These are phyloP conservation scores for Torulaspora gathmanii DNA, from an alignment of 805 yeast species.

Conservation along the genomic window DNA sequence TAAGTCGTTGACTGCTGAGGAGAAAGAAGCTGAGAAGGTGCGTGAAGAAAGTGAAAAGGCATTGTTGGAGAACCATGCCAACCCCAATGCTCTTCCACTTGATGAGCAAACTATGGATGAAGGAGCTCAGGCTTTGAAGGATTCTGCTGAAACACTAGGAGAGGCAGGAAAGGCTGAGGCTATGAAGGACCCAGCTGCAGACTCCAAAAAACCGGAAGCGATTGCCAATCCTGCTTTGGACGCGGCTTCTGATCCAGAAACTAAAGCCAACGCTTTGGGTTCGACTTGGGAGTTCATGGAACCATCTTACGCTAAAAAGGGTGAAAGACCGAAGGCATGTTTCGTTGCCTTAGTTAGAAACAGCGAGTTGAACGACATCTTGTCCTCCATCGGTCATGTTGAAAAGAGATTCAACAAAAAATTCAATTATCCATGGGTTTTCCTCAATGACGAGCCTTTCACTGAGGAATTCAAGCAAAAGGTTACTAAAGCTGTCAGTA, in stretches of 20 bases:
- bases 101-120: constrained; percentile 10
- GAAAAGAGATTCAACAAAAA: constrained; percentile 77
- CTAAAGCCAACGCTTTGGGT: constrained; percentile 2
- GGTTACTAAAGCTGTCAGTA: constrained; percentile 54
- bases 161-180: constrained; percentile 4
- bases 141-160: constrained; percentile 10
- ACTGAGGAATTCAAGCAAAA: constrained; percentile 60
- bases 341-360: constrained; percentile 64
- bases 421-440: constrained; percentile 87
- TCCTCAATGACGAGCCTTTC: constrained; percentile 77
- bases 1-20: constrained; percentile 5
- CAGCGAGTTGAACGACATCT: constrained; percentile 52
- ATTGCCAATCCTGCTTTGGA: constrained; percentile 1
- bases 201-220: background rate
- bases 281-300: constrained; percentile 17
- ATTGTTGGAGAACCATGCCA: constrained; percentile 6
- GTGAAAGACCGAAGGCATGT: constrained; percentile 31
- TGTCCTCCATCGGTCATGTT: constrained; percentile 59
- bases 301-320: constrained; percentile 20
- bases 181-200: constrained; percentile 3
- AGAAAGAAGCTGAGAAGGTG: constrained; percentile 8
- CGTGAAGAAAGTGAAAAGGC: constrained; percentile 10
- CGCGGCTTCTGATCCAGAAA: background rate
- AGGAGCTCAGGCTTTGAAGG: constrained; percentile 13
- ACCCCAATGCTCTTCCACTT: constrained; percentile 5